A percentile compares a stretch with the other conserved stretches of the same genome.
Evolutionary conservation across 805 yeast genomes (phyloP).

Genomic region (Ogataea angusta): DNA sequence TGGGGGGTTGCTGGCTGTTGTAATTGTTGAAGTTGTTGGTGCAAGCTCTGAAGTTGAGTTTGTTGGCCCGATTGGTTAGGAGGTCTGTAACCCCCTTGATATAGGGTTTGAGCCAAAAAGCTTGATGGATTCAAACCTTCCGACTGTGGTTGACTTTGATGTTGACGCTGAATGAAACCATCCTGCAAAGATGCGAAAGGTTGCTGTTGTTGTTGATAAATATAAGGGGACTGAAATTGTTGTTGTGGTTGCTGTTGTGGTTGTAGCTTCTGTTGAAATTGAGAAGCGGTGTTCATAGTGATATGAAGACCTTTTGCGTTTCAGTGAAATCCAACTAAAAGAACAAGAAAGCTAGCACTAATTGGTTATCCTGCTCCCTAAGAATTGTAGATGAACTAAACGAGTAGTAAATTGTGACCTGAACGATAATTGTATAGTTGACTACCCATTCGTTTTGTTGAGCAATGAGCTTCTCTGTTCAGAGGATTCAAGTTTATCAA

Average conservation of each 20-base stretch:
- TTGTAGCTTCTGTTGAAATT: slow-evolving; percentile 10
- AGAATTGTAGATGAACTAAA: too few species aligned
- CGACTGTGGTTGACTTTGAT: slow-evolving; percentile 21
- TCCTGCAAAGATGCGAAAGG: slow-evolving; percentile 22
- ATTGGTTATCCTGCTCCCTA: too few species aligned
- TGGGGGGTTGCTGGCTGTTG: slow-evolving; percentile 30
- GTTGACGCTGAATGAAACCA: slow-evolving; percentile 24
- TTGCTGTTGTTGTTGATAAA: slow-evolving; percentile 14
- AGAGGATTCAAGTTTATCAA: too few species aligned
- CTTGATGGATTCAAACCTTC: slow-evolving; percentile 35
- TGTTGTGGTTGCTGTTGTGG: slow-evolving; percentile 16
- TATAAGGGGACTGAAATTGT: slow-evolving; percentile 5
- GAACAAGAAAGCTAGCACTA: too few species aligned
- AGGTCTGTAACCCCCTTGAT: slow-evolving; percentile 39
- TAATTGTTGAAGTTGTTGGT: slow-evolving; percentile 26
- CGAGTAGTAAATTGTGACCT: background rate
- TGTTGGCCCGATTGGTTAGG: slow-evolving; percentile 26
- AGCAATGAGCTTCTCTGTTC: background rate
- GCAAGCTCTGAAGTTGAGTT: slow-evolving; percentile 23
- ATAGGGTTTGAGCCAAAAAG: slow-evolving; percentile 38
- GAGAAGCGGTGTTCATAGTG: slow-evolving; percentile 5
- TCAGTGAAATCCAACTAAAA: background rate
- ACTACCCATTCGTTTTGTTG: background rate
- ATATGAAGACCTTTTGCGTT: background rate
- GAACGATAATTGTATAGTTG: background rate